Evolutionary conservation across 768 basidiomycete genomes (phyloP).

Genomic region (Rhizopogon vesiculosus): DNA sequence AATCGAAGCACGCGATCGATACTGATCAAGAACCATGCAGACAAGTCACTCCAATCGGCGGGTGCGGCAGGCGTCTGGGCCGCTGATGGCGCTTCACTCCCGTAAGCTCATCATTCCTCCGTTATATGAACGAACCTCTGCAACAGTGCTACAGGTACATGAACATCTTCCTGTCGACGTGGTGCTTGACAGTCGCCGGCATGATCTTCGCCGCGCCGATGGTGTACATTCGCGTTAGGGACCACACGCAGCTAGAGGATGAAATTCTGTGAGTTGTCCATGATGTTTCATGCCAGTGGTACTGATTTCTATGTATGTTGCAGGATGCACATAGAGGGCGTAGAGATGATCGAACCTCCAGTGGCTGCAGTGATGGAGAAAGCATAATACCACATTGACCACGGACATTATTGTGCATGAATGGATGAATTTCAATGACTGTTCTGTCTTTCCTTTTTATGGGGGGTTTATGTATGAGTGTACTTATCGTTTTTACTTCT

Average conservation of each 20-base stretch:
- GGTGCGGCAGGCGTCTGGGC: conserved; percentile 73
- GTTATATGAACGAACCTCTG: neutral
- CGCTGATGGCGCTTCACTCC: conserved; percentile 55
- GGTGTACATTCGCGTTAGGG: conserved; percentile 64
- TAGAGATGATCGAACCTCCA: conserved; percentile 2
- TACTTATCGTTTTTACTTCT: neutral
- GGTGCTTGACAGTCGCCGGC: conserved; percentile 61
- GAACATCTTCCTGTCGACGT: conserved; percentile 73
- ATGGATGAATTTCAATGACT: neutral
- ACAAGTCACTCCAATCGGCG: conserved; percentile 73
- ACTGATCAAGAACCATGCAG: conserved; percentile 22
- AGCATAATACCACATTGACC: neutral
- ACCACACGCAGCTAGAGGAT: conserved; percentile 48
- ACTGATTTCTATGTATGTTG: neutral
- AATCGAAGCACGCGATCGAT: neutral
- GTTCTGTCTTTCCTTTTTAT: neutral
- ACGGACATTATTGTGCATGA: neutral
- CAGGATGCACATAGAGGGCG: conserved; percentile 2
- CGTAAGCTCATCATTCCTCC: conserved; percentile 41
- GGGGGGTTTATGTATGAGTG: neutral
- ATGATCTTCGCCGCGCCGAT: conserved; percentile 67
- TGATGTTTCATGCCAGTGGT: neutral
- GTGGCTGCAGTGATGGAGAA: neutral
- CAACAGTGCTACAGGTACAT: conserved; percentile 39
- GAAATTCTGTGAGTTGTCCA: conserved; percentile 42